Percentiles rank a stretch among this genome's conserved stretches.
Evolutionary conservation across 495 filamentous ascomycete species (phyloP).

Genomic region (Penicillium coffeae): DNA sequence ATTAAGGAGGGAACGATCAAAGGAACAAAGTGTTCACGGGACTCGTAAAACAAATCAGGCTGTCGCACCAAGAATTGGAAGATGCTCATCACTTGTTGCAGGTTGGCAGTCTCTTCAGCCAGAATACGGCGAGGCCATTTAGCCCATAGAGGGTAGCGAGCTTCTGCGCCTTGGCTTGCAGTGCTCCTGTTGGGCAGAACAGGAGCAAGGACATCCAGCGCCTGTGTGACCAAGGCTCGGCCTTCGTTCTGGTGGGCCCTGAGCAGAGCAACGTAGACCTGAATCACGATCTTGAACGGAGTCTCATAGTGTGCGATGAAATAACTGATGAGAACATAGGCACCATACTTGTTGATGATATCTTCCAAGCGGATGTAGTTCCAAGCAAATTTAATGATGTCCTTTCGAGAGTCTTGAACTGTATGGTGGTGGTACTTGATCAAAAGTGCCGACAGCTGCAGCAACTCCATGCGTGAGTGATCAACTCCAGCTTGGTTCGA

Average conservation of each 20-base stretch:
- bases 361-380: slow-evolving; percentile 97
- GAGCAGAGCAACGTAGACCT: slow-evolving; percentile 86
- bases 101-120: slow-evolving; percentile 91
- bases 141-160: slow-evolving; percentile 75
- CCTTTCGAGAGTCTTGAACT: slow-evolving; percentile 87
- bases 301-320: slow-evolving; percentile 98
- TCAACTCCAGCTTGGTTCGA: slow-evolving; percentile 82
- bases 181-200: slow-evolving; percentile 71
- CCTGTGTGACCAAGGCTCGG: slow-evolving; percentile 84
- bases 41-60: slow-evolving; percentile 91
- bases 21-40: slow-evolving; percentile 81
- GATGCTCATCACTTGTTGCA: slow-evolving; percentile 94
- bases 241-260: slow-evolving; percentile 95
- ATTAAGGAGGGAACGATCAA: slow-evolving; percentile 83
- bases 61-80: slow-evolving; percentile 95
- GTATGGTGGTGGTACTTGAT: slow-evolving; percentile 88
- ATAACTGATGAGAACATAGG: slow-evolving; percentile 94
- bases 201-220: slow-evolving; percentile 88
- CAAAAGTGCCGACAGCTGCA: slow-evolving; percentile 90
- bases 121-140: slow-evolving; percentile 87
- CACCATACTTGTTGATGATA: slow-evolving; percentile 97
- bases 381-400: slow-evolving; percentile 99
- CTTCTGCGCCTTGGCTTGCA: slow-evolving; percentile 43
- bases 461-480: slow-evolving; percentile 90
- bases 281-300: slow-evolving; percentile 88